Evolutionary conservation across 2,329 filamentous ascomycete genomes (phyloP).

Genomic region (Fusarium sp.): DNA sequence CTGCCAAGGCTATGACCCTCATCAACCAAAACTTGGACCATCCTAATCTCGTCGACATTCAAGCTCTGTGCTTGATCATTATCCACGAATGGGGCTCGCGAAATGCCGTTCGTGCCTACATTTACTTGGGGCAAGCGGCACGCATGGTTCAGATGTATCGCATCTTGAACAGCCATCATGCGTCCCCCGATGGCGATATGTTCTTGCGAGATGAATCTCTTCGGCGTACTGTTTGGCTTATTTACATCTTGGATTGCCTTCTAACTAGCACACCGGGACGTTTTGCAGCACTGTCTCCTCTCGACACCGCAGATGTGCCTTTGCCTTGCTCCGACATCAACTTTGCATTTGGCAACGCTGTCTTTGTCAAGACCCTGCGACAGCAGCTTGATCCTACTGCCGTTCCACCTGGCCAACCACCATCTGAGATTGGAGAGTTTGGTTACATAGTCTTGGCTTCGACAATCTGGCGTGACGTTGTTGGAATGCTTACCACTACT

Average conservation of each 20-base stretch:
- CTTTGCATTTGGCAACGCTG: constrained; percentile 70
- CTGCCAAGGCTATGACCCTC: constrained; percentile 65
- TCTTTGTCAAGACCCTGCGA: constrained; percentile 66
- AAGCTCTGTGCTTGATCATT: constrained; percentile 68
- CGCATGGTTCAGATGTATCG: constrained; percentile 73
- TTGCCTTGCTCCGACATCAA: constrained; percentile 71
- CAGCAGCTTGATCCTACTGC: constrained; percentile 52
- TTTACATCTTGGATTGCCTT: constrained; percentile 72
- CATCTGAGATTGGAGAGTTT: constrained; percentile 67
- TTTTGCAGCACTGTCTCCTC: constrained; percentile 64
- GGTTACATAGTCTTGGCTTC: constrained; percentile 70
- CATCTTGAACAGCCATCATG: constrained; percentile 66
- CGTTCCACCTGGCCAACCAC: constrained; percentile 51
- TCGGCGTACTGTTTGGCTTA: constrained; percentile 69
- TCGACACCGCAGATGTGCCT: constrained; percentile 65
- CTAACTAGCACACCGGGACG: constrained; percentile 70
- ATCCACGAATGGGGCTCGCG: constrained; percentile 72
- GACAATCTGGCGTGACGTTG: constrained; percentile 70
- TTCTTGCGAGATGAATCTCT: constrained; percentile 71
- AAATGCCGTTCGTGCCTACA: constrained; percentile 71
- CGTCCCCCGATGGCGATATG: constrained; percentile 63
- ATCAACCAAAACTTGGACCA: constrained; percentile 69
- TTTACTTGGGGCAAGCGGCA: constrained; percentile 71
- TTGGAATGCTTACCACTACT: constrained; percentile 68
- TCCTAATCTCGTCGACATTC: constrained; percentile 69